A percentile compares a stretch with the other conserved stretches of the same genome.
phyloP scores from a whole-genome alignment of 768 basidiomycete species.

The Tricholoma bakamatsutake region DNA sequence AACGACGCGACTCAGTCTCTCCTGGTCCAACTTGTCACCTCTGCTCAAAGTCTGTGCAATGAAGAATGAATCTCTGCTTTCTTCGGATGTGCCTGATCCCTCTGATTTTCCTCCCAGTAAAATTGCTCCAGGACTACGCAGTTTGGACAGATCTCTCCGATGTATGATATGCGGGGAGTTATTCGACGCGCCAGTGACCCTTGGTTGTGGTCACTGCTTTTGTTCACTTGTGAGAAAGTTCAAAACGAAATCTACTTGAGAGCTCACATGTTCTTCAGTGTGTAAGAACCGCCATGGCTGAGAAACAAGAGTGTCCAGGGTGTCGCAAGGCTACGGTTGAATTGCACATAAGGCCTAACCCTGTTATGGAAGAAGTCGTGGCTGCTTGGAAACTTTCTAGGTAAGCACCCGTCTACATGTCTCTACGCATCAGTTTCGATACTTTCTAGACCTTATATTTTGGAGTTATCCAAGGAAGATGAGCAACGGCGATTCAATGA shows the following conservation, averaged over 20 bases:
- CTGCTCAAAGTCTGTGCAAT: not conserved
- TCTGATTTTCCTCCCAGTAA: conserved; percentile 57
- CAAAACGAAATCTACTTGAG: conserved; percentile 1
- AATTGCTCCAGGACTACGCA: conserved; percentile 47
- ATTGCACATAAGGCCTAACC: conserved; percentile 59
- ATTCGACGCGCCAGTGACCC: conserved; percentile 66
- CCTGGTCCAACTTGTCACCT: no score
- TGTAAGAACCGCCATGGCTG: conserved; percentile 51
- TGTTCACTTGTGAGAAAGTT: conserved; percentile 58
- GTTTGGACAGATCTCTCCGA: conserved; percentile 58
- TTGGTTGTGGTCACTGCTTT: conserved; percentile 77
- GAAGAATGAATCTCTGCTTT: not conserved
- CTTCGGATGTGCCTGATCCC: conserved; percentile 47
- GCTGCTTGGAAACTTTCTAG: conserved; percentile 68
- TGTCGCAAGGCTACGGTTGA: conserved; percentile 60
- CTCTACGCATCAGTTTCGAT: not conserved
- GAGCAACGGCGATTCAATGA: conserved; percentile 9
- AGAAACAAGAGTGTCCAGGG: conserved; percentile 64
- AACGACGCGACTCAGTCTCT: no score
- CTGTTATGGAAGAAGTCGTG: conserved; percentile 64
- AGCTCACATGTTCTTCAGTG: conserved; percentile 41
- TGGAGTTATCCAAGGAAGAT: conserved; percentile 35
- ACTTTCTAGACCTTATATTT: conserved; percentile 33
- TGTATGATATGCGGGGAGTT: conserved; percentile 77
- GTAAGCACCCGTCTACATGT: conserved; percentile 29